Conservation (phyloP, 345 rosid species). For the Gossypium sturtianum region DNA sequence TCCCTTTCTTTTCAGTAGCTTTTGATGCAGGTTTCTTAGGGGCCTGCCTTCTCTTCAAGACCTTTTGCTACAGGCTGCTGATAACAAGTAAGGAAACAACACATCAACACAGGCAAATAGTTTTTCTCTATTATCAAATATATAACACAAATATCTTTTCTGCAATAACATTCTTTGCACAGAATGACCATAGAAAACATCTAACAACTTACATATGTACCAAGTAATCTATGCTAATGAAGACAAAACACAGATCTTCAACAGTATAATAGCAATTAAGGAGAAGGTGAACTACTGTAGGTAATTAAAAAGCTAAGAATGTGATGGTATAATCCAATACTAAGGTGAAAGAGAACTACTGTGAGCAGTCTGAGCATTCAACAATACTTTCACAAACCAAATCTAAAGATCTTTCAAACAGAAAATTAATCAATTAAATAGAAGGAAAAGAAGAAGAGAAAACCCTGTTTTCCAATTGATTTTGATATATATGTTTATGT, state of each 20-base stretch:
- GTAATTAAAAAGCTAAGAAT: too few species aligned
- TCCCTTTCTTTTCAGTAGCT: slow-evolving; percentile 47
- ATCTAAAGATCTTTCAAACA: too few species aligned
- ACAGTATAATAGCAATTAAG: too few species aligned
- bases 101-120: not conserved
- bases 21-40: slow-evolving; percentile 45
- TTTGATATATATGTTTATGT: too few species aligned
- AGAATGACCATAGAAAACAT: not conserved
- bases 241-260: not conserved
- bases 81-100: slow-evolving; percentile 10
- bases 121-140: not conserved
- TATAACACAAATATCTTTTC: not conserved
- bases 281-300: too few species aligned
- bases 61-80: slow-evolving; percentile 42
- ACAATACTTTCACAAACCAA: too few species aligned
- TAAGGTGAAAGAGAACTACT: too few species aligned
- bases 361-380: too few species aligned
- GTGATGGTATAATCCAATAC: too few species aligned
- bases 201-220: not conserved
- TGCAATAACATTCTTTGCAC: not conserved
- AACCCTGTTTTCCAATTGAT: too few species aligned
- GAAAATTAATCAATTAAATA: too few species aligned
- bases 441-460: too few species aligned
- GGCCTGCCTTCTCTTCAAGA: slow-evolving; percentile 32
- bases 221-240: not conserved